These are phyloP conservation scores for Penicillium subrubescens DNA, from an alignment of 495 filamentous ascomycete species.

Conservation along the genomic window DNA sequence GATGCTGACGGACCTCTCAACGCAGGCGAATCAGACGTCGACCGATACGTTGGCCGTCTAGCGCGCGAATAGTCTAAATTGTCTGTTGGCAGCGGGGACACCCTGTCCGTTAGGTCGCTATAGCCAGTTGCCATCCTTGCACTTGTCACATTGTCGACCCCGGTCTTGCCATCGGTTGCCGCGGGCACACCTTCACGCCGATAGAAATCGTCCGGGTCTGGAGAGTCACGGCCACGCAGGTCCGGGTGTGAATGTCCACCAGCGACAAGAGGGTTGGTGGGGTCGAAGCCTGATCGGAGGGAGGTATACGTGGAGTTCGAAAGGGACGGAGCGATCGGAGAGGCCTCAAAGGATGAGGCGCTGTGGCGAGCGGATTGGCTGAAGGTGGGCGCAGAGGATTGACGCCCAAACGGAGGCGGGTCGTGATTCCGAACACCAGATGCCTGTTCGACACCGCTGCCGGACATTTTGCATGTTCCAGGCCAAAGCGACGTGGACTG, in stretches of 20 bases:
- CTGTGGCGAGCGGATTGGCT: conserved; percentile 31
- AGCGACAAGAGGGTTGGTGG: conserved; percentile 24
- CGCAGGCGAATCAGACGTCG: conserved; percentile 40
- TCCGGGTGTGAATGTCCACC: conserved; percentile 14
- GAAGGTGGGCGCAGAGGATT: conserved; percentile 37
- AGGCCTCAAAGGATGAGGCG: conserved; percentile 24
- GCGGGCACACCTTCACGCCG: conserved; percentile 36
- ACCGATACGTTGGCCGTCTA: conserved; percentile 34
- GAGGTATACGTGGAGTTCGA: conserved; percentile 31
- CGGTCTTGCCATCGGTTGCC: conserved; percentile 27
- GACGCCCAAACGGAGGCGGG: conserved; percentile 41
- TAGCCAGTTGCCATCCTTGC: conserved; percentile 27
- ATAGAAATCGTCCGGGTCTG: conserved; percentile 59
- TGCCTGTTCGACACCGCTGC: conserved; percentile 46
- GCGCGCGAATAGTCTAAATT: conserved; percentile 27
- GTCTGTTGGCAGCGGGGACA: conserved; percentile 35
- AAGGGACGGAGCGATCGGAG: conserved; percentile 26
- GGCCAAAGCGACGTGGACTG: conserved; percentile 35
- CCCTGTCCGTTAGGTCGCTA: conserved; percentile 21
- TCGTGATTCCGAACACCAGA: conserved; percentile 38
- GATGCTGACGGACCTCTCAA: conserved; percentile 23
- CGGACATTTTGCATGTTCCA: conserved; percentile 53
- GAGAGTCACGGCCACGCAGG: conserved; percentile 35
- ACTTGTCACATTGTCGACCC: conserved; percentile 29
- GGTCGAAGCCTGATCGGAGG: conserved; percentile 24